A percentile compares a stretch with the other conserved stretches of the same genome.
phyloP scores from a whole-genome alignment of 1,139 yeast genomes.

The Zygosaccharomyces sapae region DNA sequence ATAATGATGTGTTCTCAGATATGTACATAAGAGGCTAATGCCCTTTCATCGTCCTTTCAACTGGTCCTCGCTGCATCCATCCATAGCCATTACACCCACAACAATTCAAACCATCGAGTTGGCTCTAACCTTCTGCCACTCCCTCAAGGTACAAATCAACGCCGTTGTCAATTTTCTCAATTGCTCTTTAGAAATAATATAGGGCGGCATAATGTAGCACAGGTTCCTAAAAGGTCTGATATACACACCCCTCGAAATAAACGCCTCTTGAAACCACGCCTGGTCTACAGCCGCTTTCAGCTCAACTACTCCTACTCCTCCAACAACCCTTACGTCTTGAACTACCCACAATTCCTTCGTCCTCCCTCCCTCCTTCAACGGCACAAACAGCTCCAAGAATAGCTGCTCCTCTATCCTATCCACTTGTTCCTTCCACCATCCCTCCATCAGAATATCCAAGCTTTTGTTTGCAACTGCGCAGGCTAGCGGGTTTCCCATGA shows the following conservation, averaged over 20 bases:
- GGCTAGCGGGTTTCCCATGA: conserved; percentile 39
- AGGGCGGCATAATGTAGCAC: conserved; percentile 35
- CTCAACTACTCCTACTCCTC: conserved; percentile 37
- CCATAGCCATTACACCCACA: too few species aligned
- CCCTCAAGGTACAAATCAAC: too few species aligned
- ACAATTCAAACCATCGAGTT: too few species aligned
- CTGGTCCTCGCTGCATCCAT: too few species aligned
- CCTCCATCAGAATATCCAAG: conserved; percentile 31
- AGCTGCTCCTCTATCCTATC: conserved; percentile 26
- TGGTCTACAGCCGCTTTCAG: conserved; percentile 24
- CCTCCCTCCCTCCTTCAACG: conserved; percentile 15
- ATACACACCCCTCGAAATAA: conserved; percentile 28
- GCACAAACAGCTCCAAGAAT: conserved; percentile 21
- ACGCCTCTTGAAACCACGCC: conserved; percentile 23
- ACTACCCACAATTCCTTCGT: conserved; percentile 18
- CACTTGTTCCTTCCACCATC: conserved; percentile 29
- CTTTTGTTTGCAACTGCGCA: conserved; percentile 37
- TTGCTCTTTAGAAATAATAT: conserved; percentile 24
- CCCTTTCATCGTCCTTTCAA: too few species aligned
- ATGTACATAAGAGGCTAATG: too few species aligned
- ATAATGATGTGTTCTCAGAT: too few species aligned
- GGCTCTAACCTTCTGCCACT: too few species aligned
- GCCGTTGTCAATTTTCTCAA: conserved; percentile 5
- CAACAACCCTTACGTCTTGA: conserved; percentile 30
- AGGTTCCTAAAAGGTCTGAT: conserved; percentile 32